Conservation (phyloP, 805 yeast genomes). For the Candida ulmi region DNA sequence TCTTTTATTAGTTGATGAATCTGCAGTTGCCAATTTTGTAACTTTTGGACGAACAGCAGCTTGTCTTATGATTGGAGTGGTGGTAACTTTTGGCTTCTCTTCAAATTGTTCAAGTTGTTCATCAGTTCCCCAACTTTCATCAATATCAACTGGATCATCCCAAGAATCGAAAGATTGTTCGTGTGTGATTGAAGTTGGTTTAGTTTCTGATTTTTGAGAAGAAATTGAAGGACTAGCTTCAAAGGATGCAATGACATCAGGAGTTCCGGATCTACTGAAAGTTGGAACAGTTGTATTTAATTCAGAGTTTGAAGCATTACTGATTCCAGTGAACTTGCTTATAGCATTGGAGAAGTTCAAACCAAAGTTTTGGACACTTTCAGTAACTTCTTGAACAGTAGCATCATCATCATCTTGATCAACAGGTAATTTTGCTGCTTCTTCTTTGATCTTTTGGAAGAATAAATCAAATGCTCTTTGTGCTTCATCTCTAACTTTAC, state of each 20-base stretch:
- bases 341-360: conserved; percentile 15
- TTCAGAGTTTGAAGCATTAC: conserved; percentile 14
- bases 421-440: conserved; percentile 32
- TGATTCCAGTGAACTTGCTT: conserved; percentile 16
- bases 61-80: not conserved
- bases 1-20: not conserved
- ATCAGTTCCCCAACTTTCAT: conserved; percentile 19
- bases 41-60: conserved; percentile 16
- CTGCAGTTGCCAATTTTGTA: conserved; percentile 13
- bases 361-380: conserved; percentile 21
- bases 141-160: conserved; percentile 11
- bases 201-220: not conserved
- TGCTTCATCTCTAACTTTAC: conserved; percentile 68
- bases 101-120: too few species aligned
- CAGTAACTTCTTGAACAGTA: conserved; percentile 20
- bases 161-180: conserved; percentile 1
- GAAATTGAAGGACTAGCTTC: not conserved
- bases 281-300: conserved; percentile 12
- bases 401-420: conserved; percentile 22
- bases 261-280: conserved; percentile 16
- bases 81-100: conserved; percentile 1
- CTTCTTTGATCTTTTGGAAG: conserved; percentile 45
- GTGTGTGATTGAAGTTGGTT: not conserved
- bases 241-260: conserved; percentile 12
- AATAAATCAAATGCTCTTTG: conserved; percentile 59